Evolutionary conservation across 306 rosid species (phyloP).

Genomic region (Boehmeria nivea): DNA sequence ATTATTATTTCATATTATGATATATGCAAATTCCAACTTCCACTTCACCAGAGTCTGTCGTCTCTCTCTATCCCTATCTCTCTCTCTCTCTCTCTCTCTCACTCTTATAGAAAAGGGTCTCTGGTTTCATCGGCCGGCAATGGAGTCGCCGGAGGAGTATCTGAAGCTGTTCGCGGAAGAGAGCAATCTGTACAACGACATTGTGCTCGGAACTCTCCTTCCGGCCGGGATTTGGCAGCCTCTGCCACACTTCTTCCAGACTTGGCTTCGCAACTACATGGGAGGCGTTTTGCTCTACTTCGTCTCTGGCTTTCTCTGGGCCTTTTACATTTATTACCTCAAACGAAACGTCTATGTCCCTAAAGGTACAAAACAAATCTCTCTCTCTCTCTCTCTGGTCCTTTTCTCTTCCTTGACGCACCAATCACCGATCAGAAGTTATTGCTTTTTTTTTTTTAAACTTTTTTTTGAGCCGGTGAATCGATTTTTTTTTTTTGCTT

Average conservation of each 20-base stretch:
- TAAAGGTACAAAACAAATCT: constrained; percentile 38
- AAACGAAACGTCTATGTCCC: constrained; percentile 67
- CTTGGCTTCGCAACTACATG: constrained; percentile 83
- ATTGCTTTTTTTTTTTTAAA: too few relatives aligned
- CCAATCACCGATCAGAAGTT: neutral
- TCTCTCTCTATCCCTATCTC: neutral
- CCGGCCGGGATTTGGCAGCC: constrained; percentile 44
- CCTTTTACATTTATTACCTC: constrained; percentile 62
- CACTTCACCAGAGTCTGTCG: neutral
- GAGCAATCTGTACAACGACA: constrained; percentile 55
- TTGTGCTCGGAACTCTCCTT: constrained; percentile 49
- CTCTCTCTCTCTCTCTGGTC: neutral
- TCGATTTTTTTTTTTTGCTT: too few relatives aligned
- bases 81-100: neutral
- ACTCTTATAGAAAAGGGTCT: neutral
- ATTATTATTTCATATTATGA: too few relatives aligned
- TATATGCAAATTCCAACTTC: neutral
- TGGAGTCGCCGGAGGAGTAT: constrained; percentile 19
- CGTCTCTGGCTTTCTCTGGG: constrained; percentile 68
- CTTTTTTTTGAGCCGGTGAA: too few relatives aligned
- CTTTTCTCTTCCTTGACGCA: neutral
- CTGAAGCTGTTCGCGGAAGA: constrained; percentile 52
- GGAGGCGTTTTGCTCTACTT: constrained; percentile 63
- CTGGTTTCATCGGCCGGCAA: neutral
- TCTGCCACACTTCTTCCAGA: constrained; percentile 64